phyloP scores from a whole-genome alignment of 1,139 yeast genomes.

The Eremothecium cymbalariae region DNA sequence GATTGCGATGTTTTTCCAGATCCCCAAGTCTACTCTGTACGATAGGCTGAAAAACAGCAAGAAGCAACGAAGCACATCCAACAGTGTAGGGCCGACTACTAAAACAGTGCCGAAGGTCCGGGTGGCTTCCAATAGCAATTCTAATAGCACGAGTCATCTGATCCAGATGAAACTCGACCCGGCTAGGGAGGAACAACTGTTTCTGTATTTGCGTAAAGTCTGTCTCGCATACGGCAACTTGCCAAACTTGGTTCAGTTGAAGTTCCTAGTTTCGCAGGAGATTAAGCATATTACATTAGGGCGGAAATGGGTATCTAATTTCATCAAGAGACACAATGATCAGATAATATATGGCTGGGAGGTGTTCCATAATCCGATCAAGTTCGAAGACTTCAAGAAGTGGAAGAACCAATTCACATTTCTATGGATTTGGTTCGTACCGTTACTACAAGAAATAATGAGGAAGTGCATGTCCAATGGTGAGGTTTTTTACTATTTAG shows the following conservation, averaged over 20 bases:
- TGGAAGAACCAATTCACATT: constrained; percentile 16
- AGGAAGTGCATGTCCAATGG: constrained; percentile 6
- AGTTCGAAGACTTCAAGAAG: constrained; percentile 15
- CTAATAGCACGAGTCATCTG: constrained; percentile 5
- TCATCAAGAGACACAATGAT: constrained; percentile 19
- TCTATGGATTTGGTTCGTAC: constrained; percentile 19
- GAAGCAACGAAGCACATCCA: constrained; percentile 3
- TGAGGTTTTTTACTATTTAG: constrained; percentile 14
- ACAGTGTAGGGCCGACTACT: constrained; percentile 1
- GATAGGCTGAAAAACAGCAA: constrained; percentile 18
- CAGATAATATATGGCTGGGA: constrained; percentile 19
- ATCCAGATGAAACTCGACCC: constrained; percentile 24
- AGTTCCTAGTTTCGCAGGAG: constrained; percentile 14
- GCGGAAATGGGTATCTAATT: constrained; percentile 22
- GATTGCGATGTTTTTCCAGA: constrained; percentile 21
- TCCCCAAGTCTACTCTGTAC: constrained; percentile 24
- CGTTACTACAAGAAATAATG: constrained; percentile 13
- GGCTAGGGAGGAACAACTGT: constrained; percentile 14
- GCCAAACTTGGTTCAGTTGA: constrained; percentile 17
- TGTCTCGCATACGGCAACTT: constrained; percentile 20
- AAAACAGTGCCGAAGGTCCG: no score
- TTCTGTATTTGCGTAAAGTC: constrained; percentile 13
- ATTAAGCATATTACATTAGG: constrained; percentile 17
- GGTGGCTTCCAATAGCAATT: background rate
- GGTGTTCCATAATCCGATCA: constrained; percentile 11